Base-by-base conservation (phyloP, 2,329 filamentous ascomycete species). In the Cercospora nicotianae region DNA sequence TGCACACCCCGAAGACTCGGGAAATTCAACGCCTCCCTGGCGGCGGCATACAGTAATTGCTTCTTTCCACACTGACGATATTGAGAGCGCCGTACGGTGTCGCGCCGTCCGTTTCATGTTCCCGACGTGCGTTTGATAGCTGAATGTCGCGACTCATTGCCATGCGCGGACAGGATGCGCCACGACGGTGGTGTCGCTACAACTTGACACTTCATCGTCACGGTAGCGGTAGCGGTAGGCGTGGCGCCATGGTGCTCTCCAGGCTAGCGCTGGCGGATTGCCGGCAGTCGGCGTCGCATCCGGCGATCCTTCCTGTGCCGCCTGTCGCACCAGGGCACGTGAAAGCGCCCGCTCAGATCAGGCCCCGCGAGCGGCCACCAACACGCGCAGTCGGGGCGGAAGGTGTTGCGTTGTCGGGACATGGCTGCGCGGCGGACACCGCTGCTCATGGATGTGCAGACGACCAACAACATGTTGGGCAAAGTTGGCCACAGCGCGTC, bases 391-490 rank as follows among this genome's bases (percentile, higher is more conserved):
- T n/a, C 36, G 36, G 36, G 36, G 36, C 36, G 36, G 36, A 16
- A 42, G 36, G 36, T 42, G 53, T n/a, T 58, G 53, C 26, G 53
- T 30, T 31, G 20, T n/a, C 30, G 53, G 53, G 23, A 26, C 53
- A 30, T 58, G 53, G 16, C 53, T 18, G 8, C 13, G 53, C 26
- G 53, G 30, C 30, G 53, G 53, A 30, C 53, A 30, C 16, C 30
- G 53, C 53, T 33, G 13, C 53, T 30, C 53, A 33, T 33, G 26
- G 26, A 58, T 33, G 26, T 58, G 53, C 53, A 31, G 45, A 23
- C 45, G 18, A 51, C 45, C 45, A 61, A 42, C 59, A 63, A 61
- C 51, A 66, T 68, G 63, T 65, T 68, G 57, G 23, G 6, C 60
- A 33, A 28, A 30, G 20, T 63, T 58, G 31, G 48, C 33, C 48